Base-by-base conservation (phyloP, 768 basidiomycete species). In the Lactarius akahatsu region DNA sequence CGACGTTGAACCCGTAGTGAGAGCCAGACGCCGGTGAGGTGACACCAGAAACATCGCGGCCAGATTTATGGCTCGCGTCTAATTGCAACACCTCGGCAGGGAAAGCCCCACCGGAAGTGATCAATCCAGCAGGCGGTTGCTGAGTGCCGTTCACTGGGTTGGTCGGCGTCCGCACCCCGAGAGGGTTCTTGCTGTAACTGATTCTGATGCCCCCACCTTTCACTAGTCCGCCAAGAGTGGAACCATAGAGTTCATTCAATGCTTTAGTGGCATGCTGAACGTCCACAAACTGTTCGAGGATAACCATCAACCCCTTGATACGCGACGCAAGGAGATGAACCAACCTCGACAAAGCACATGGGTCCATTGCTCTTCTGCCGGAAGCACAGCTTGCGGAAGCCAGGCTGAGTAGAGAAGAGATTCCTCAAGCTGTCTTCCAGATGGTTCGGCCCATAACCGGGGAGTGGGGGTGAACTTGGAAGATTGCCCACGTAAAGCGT, bases 401-500 rank as follows among this genome's bases (percentile, higher is more conserved):
- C 97, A 4, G 86, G 83, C 52, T 88, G 89, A 36, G 81, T 80
- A 34, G 84, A 82, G 76, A 99, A 99, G 57, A 97, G 79, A 45
- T 88, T 86, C 64, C 94, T 83, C 30, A 99, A 80, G 40, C 86
- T 87, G 65, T 96, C 93, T 77, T 99, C 96, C 2, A 99, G 83
- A 72, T 88, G 86, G 70, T 90, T 89, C 56, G 88, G 84, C 43
- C 92, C 86, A 72, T 86, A 89, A 2, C 91, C 88, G 4, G 81
- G 77, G 7, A 90, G 85, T 20, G 87, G 83, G 28, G 88, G 85
- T 38, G 89, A 85, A 5, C 91, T 92, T 2, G 96, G 97, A 65
- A 99, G 78, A 72, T 98, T 98, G 55, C 97, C 97, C n/a, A 99
- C 95, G 74, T 98, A 98, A n/a, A 99, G 82, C 0, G 97, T 99